Conservation (phyloP, 441 rosid genomes). For the Brassica hybrid region DNA sequence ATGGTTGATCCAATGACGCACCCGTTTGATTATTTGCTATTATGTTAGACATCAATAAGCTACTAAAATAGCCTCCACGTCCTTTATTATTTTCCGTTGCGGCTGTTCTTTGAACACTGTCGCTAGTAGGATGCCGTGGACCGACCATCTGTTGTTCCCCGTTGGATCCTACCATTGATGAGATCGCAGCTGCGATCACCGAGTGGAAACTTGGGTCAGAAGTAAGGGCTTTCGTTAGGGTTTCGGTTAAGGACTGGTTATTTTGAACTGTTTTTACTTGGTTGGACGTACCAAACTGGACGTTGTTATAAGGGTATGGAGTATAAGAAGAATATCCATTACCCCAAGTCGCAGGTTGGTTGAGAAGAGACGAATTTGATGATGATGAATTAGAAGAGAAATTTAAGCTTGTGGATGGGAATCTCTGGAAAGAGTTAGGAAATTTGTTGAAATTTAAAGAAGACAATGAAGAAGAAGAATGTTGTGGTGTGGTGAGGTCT, state of each 20-base stretch:
- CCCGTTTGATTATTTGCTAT: slow-evolving; percentile 45
- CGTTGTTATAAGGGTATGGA: slow-evolving; percentile 43
- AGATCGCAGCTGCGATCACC: slow-evolving; percentile 69
- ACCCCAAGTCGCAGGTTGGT: slow-evolving; percentile 55
- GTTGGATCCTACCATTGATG: slow-evolving; percentile 58
- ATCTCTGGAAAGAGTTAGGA: slow-evolving; percentile 48
- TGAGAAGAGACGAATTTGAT: slow-evolving; percentile 46
- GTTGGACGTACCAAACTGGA: slow-evolving; percentile 41
- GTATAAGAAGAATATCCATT: slow-evolving; percentile 47
- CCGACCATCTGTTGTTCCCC: slow-evolving; percentile 38
- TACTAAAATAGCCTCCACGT: slow-evolving; percentile 55
- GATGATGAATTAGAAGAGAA: slow-evolving; percentile 57
- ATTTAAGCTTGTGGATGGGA: slow-evolving; percentile 55
- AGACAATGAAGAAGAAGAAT: slow-evolving; percentile 48
- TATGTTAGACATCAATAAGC: slow-evolving; percentile 51
- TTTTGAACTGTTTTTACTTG: slow-evolving; percentile 35
- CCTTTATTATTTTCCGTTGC: slow-evolving; percentile 45
- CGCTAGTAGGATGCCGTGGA: slow-evolving; percentile 19
- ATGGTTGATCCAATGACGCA: slow-evolving; percentile 37
- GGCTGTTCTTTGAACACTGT: slow-evolving; percentile 31
- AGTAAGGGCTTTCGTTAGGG: slow-evolving; percentile 66
- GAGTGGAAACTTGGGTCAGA: slow-evolving; percentile 71
- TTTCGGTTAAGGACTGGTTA: slow-evolving; percentile 61
- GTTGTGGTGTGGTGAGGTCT: slow-evolving; percentile 67
- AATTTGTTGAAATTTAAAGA: slow-evolving; percentile 50